These are phyloP conservation scores for Cercospora janseana DNA, from an alignment of 2,329 filamentous ascomycete genomes.

Conservation along the genomic window DNA sequence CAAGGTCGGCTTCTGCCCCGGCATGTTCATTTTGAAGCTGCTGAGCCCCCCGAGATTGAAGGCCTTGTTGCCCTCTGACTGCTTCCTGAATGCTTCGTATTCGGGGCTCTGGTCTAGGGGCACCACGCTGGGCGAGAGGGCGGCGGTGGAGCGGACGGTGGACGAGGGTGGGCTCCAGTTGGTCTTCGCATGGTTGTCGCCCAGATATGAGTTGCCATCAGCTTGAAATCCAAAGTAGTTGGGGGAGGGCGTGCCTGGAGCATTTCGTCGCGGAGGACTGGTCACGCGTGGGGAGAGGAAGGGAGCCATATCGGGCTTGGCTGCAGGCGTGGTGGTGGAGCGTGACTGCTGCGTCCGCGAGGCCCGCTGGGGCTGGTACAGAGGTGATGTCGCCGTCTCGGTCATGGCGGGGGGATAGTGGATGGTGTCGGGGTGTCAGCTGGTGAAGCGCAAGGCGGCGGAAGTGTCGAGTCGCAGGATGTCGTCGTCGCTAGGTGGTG, in stretches of 20 bases:
- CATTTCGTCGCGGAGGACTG: slow-evolving; percentile 23
- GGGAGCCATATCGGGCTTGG: slow-evolving; percentile 33
- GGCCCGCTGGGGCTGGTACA: slow-evolving; percentile 23
- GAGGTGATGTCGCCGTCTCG: slow-evolving; percentile 30
- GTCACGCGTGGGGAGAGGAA: slow-evolving; percentile 31
- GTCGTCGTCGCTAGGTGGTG: too few species aligned
- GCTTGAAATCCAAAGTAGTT: slow-evolving; percentile 85
- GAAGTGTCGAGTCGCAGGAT: too few species aligned
- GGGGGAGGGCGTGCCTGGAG: slow-evolving; percentile 56
- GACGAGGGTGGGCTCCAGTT: slow-evolving; percentile 75
- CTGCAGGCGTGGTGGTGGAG: slow-evolving; percentile 22
- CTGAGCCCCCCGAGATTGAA: slow-evolving; percentile 45
- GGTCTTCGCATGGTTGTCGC: slow-evolving; percentile 57
- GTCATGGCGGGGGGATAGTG: slow-evolving; percentile 22
- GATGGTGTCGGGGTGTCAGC: background rate
- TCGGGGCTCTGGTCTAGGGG: slow-evolving; percentile 74
- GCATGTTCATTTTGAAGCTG: slow-evolving; percentile 41
- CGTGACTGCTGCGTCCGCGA: slow-evolving; percentile 10
- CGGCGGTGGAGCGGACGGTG: slow-evolving; percentile 67
- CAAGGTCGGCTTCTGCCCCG: slow-evolving; percentile 26
- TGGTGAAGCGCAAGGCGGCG: too few species aligned
- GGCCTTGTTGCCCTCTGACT: slow-evolving; percentile 62
- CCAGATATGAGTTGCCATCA: slow-evolving; percentile 56
- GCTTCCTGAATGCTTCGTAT: slow-evolving; percentile 75
- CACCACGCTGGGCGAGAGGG: slow-evolving; percentile 66